Percentiles rank a stretch among this genome's conserved stretches.
Conservation (phyloP, 176 grass and related monocot species). For the Eleusine indica region DNA sequence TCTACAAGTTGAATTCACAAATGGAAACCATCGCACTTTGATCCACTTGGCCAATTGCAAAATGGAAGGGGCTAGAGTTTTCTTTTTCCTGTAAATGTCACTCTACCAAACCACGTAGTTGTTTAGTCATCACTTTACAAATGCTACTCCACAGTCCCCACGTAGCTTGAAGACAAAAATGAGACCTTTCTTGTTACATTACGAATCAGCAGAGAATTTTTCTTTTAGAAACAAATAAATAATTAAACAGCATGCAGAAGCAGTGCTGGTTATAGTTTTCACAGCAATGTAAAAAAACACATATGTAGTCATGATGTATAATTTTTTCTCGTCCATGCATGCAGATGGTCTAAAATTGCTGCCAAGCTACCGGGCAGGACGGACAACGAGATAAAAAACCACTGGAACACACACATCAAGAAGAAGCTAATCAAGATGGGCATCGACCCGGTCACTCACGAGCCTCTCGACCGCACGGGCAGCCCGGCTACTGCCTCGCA, state of each 20-base stretch:
- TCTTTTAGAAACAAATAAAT: background rate
- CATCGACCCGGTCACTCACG: slow-evolving; percentile 82
- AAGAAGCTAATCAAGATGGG: slow-evolving; percentile 95
- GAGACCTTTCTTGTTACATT: slow-evolving; percentile 28
- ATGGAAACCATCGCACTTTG: slow-evolving; percentile 29
- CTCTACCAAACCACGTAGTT: slow-evolving; percentile 49
- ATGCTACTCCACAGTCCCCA: slow-evolving; percentile 8
- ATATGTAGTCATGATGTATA: background rate
- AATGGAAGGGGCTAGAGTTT: slow-evolving; percentile 34
- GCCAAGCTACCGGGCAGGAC: slow-evolving; percentile 86
- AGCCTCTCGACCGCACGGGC: slow-evolving; percentile 42
- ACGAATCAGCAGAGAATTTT: background rate
- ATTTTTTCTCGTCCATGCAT: background rate
- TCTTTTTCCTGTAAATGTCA: slow-evolving; percentile 32
- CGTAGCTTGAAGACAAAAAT: slow-evolving; percentile 39
- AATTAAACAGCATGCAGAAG: too few relatives aligned
- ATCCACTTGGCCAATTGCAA: slow-evolving; percentile 24
- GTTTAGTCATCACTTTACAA: slow-evolving; percentile 25
- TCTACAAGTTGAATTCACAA: slow-evolving; percentile 29
- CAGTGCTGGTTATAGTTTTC: slow-evolving; percentile 5
- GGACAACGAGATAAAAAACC: slow-evolving; percentile 98
- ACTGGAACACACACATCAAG: slow-evolving; percentile 99
- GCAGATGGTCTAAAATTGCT: slow-evolving; percentile 93
- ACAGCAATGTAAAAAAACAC: background rate
- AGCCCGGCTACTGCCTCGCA: slow-evolving; percentile 47